Conservation (phyloP, 176 grass and related monocot species). For the barley (Hordeum vulgare) region MorexV3_pseudomolecules_assembly NC_058518.1:420848249-420848748, state of each 20-base stretch:
- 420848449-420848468: constrained; percentile 79
- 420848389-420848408: constrained; percentile 72
- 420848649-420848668: constrained; percentile 45
- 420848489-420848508: constrained; percentile 53
- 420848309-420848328: constrained; percentile 67
- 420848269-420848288: constrained; percentile 73
- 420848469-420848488: constrained; percentile 47
- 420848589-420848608: constrained; percentile 54
- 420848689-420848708: constrained; percentile 47
- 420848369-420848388: constrained; percentile 55
- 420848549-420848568: constrained; percentile 69
- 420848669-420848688: constrained; percentile 45
- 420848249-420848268: constrained; percentile 86
- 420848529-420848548: constrained; percentile 63
- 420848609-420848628: constrained; percentile 59
- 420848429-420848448: constrained; percentile 59
- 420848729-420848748: constrained; percentile 76
- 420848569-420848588: constrained; percentile 46
- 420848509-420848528: constrained; percentile 72
- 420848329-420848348: constrained; percentile 72
- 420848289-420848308: constrained; percentile 49
- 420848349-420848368: constrained; percentile 63
- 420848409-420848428: constrained; percentile 70
- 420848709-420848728: constrained; percentile 74
- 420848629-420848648: constrained; percentile 51